Base-by-base conservation (phyloP, 345 rosid species). In the Jatropha curcas region DNA sequence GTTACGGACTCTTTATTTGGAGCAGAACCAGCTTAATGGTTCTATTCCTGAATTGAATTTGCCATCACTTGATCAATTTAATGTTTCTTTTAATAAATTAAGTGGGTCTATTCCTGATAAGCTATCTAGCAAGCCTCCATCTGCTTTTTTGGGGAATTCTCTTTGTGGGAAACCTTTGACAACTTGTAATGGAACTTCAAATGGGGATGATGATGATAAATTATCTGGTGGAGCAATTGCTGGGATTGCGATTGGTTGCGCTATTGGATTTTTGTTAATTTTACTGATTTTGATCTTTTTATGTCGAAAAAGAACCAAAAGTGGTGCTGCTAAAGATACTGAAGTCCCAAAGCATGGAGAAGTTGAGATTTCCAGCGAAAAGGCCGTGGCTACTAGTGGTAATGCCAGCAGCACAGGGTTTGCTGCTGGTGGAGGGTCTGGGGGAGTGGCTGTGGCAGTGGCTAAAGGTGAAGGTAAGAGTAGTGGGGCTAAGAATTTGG, bases 141-240 rank as follows among this genome's bases (percentile, higher is more conserved):
- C 30, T 67, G 64, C 81, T 20, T 82, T 84, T 48, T 65, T 30
- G 20, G 88, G 85, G 31, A 84, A 62, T 43, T 77, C 63, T 10
- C 80, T 84, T 31, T 84, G 88, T n/a, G 88, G 84, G 27, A 41
- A 59, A n/a, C 88, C 88, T 17, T 60, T 84, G 66, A n/a, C 19
- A 12, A 48, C 75, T 28, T 84, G 88, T 75, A 77, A 79, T 51
- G 83, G 61, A 5, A 65, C 79, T 43, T 34, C 67, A 0, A 68
- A 25, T 1, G 65, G 55, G 20, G 43, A 52, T 28, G 66, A 25
- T 27, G 27, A 27, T 39, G 50, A 59, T 0, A 78, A 78, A 52
- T 55, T 84, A 48, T 84, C 85, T 16, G 85, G 79, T 46, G 84
- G 84, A 28, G 88, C 84, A 17, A 72, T 82, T 45, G 82, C 85